A percentile compares a stretch with the other conserved stretches of the same genome.
Evolutionary conservation across 345 rosid species (phyloP).

Genomic region (Eucalyptus microcorys): DNA sequence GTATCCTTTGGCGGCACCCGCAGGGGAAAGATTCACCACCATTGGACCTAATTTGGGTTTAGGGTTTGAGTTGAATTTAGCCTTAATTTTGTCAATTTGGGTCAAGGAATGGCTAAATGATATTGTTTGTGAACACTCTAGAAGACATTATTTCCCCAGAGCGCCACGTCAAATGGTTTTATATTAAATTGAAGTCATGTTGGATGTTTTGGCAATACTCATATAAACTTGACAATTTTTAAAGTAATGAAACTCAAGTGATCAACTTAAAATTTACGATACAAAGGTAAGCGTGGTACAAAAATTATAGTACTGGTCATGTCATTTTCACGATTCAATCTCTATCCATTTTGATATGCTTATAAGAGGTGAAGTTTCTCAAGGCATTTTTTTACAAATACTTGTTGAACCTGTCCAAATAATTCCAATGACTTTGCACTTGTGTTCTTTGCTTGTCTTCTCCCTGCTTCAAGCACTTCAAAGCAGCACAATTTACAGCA

Average conservation of each 20-base stretch:
- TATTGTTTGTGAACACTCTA: neutral
- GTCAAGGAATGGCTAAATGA: neutral
- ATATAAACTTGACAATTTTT: neutral
- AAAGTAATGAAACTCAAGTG: neutral
- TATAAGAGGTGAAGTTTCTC: neutral
- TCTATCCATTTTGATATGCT: neutral
- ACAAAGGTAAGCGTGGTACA: neutral
- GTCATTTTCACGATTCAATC: neutral
- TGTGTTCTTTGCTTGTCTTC: neutral
- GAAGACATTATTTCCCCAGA: neutral
- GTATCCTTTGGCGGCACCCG: neutral
- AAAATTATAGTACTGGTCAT: neutral
- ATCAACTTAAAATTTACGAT: neutral
- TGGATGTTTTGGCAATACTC: neutral
- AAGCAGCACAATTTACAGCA: neutral
- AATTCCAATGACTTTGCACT: neutral
- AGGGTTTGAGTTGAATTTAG: neutral
- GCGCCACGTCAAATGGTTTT: neutral
- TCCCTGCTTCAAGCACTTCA: neutral
- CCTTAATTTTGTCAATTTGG: neutral
- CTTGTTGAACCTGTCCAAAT: neutral
- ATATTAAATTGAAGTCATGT: neutral
- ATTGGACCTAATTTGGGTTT: neutral
- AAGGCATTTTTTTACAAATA: neutral
- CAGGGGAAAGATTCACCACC: neutral